Evolutionary conservation across 192 early-diverging fungal genomes (phyloP), one percentile per base, ranked within the genome.

Genomic region (Coemansia sp.): DNA sequence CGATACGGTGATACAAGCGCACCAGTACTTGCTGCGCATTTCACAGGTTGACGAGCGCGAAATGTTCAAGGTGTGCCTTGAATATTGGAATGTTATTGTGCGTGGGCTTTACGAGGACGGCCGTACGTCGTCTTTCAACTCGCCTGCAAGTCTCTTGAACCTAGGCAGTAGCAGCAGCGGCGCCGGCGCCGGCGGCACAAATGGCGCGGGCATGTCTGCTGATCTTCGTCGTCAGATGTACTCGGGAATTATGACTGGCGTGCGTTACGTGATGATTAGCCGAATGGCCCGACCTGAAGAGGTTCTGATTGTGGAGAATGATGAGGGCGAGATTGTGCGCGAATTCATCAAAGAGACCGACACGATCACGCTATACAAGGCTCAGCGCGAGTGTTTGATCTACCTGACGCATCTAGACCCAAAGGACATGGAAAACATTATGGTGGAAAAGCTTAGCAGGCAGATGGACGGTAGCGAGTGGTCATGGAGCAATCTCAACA

Each of bases 261-360:
- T 99, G 56, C 93, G 97, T 49, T 82, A 90, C 8, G 94, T 97
- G 21, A 96, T 98, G 94, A 99, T 99, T 69, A 94, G 96, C 71
- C 85, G 92, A 58, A 99, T 99, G 97, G 96, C 96, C 30, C 93
- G 94, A 56, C 97, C 97, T 30, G 96, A 99, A 76, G 97, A 99
- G 83, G 92, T 95, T 7, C 83, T 99, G 28, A 89, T 99, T 56
- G 95, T 97, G 22, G 94, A 98, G 70, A 98, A 99, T 76, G 97
- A 99, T 61, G 95, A 99, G 70, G 97, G 97, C 49, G 97, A 98
- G 83, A 94, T 98, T 83, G 96, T 99, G 19, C 89, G 97, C 48
- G 97, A 98, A 81, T 90, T 89, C 31, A 82, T 97, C 72, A 96
- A 97, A 75, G 97, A 98, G 74, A 93, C 92, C 60, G 96, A 99